Evolutionary conservation across 768 basidiomycete species (phyloP).

Genomic region (Russula olivacea): DNA sequence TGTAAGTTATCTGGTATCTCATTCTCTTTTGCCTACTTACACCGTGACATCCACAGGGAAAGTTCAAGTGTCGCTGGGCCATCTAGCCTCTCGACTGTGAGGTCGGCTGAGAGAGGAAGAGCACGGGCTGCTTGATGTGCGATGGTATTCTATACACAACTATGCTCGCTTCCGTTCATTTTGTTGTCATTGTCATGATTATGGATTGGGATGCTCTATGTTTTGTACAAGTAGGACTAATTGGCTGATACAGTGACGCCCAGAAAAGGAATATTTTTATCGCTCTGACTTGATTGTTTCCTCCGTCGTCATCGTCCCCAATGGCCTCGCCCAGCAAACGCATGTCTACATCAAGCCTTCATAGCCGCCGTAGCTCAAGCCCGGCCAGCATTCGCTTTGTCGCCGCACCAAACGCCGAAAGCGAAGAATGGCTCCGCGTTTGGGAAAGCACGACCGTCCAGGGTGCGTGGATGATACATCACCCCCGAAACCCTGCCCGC

Average conservation of each 20-base stretch:
- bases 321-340: conserved; percentile 32
- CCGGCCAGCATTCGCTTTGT: conserved; percentile 25
- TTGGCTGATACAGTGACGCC: background rate
- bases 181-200: background rate
- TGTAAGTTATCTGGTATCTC: conserved; percentile 5
- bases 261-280: background rate
- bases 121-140: conserved; percentile 4
- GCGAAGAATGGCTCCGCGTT: conserved; percentile 48
- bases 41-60: background rate
- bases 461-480: conserved; percentile 38
- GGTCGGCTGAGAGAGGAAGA: conserved; percentile 6
- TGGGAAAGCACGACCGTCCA: conserved; percentile 54
- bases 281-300: background rate
- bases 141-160: background rate
- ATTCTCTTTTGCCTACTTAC: background rate
- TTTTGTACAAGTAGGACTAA: background rate
- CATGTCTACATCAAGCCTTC: conserved; percentile 31
- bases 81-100: background rate
- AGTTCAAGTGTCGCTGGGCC: conserved; percentile 1
- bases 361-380: conserved; percentile 23
- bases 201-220: too few species aligned
- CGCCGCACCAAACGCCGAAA: conserved; percentile 34
- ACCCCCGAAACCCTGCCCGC: background rate
- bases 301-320: background rate
- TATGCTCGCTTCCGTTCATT: background rate